These are phyloP conservation scores for Podaxis sp. DNA, from an alignment of 768 basidiomycete genomes.

Conservation along the genomic window DNA sequence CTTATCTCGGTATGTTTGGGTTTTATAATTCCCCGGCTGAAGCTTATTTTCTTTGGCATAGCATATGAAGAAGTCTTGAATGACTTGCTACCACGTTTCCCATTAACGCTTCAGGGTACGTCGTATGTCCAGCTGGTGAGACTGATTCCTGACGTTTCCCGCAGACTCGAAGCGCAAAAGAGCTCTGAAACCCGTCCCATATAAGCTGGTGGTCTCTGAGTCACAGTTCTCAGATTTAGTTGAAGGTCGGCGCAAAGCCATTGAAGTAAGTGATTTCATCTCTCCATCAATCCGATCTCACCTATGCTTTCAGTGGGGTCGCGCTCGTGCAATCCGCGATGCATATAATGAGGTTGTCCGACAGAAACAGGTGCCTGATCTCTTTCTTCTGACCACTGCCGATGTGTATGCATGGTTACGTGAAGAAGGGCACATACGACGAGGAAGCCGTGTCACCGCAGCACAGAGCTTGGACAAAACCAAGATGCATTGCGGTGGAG, in stretches of 20 bases:
- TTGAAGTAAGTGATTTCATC: constrained; percentile 36
- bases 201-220: constrained; percentile 34
- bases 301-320: constrained; percentile 38
- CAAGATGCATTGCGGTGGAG: not conserved
- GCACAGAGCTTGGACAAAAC: constrained; percentile 3
- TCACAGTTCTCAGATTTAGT: constrained; percentile 35
- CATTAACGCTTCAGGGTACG: constrained; percentile 42
- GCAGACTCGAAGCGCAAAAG: constrained; percentile 25
- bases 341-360: constrained; percentile 31
- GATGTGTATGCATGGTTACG: constrained; percentile 48
- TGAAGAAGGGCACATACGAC: constrained; percentile 37
- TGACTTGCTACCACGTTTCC: constrained; percentile 34
- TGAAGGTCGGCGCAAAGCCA: constrained; percentile 48
- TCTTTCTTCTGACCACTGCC: constrained; percentile 34
- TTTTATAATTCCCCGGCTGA: not conserved
- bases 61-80: constrained; percentile 29
- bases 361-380: constrained; percentile 14
- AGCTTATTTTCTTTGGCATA: constrained; percentile 10
- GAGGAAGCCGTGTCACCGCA: not conserved
- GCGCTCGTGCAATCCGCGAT: constrained; percentile 42
- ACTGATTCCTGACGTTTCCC: too few species aligned
- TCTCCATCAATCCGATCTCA: not conserved
- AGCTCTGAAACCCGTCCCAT: constrained; percentile 31
- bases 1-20: not conserved
- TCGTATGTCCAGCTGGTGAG: too few species aligned